Evolutionary conservation across 805 yeast genomes (phyloP).

Genomic region (Scheffersomyces lignosus): DNA sequence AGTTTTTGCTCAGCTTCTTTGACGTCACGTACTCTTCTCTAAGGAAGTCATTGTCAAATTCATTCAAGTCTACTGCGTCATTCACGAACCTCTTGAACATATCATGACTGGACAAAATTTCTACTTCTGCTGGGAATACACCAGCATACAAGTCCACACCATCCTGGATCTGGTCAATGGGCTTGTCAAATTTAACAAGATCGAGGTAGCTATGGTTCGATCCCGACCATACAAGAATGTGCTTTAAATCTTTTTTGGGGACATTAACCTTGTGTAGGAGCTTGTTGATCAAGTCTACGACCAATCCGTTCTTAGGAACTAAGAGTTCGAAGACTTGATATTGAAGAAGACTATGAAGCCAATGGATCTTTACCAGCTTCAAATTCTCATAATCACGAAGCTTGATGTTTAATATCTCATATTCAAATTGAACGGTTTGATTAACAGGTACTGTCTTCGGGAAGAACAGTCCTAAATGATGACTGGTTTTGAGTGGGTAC

Average conservation of each 20-base stretch:
- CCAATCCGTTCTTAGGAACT: conserved; percentile 61
- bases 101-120: conserved; percentile 36
- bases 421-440: conserved; percentile 53
- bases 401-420: conserved; percentile 75
- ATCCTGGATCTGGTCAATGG: conserved; percentile 35
- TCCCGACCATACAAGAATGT: conserved; percentile 60
- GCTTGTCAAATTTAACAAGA: conserved; percentile 34
- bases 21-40: conserved; percentile 22
- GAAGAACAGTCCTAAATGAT: conserved; percentile 41
- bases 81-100: conserved; percentile 25
- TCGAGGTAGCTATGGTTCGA: conserved; percentile 39
- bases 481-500: conserved; percentile 42
- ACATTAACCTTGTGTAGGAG: conserved; percentile 56
- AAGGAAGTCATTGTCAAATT: conserved; percentile 22
- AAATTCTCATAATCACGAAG: conserved; percentile 76
- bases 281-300: conserved; percentile 55
- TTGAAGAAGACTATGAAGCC: conserved; percentile 72
- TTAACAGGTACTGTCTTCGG: conserved; percentile 45
- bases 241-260: conserved; percentile 44
- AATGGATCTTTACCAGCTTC: conserved; percentile 62
- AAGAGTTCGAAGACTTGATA: conserved; percentile 68
- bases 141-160: conserved; percentile 41
- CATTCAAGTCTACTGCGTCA: conserved; percentile 19
- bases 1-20: conserved; percentile 24
- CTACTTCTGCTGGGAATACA: conserved; percentile 43